These are phyloP conservation scores for Tylopilus subfusipes DNA, from an alignment of 768 basidiomycete species.

Conservation along the genomic window DNA sequence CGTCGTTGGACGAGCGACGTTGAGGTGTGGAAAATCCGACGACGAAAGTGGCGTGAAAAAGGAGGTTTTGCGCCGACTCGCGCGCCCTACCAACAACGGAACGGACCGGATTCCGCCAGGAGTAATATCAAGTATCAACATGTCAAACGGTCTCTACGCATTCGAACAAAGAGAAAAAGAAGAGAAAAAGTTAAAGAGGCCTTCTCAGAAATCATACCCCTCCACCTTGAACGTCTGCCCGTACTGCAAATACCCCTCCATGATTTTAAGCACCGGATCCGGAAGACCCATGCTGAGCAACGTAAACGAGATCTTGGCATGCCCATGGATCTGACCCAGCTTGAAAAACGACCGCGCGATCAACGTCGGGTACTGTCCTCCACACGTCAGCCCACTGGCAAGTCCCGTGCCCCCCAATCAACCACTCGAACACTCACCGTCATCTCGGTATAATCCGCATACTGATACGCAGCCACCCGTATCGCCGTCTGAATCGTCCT, in stretches of 20 bases:
- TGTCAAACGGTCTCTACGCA: background rate
- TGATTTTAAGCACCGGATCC: slow-evolving; percentile 84
- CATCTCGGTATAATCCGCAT: slow-evolving; percentile 86
- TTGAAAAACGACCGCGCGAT: slow-evolving; percentile 92
- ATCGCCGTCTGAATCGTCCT: slow-evolving; percentile 89
- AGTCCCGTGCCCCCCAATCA: too few relatives aligned
- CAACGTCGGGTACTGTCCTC: slow-evolving; percentile 69
- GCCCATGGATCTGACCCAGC: slow-evolving; percentile 88
- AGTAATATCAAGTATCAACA: too few relatives aligned
- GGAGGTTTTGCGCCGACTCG: background rate
- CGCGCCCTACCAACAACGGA: slow-evolving; percentile 7
- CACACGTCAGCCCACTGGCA: background rate
- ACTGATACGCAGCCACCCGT: slow-evolving; percentile 88
- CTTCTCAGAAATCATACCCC: slow-evolving; percentile 70
- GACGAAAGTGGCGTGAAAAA: background rate
- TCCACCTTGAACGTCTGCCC: slow-evolving; percentile 86
- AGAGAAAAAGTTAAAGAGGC: too few relatives aligned
- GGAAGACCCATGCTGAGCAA: slow-evolving; percentile 93
- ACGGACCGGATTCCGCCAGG: slow-evolving; percentile 15
- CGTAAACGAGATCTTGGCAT: slow-evolving; percentile 91
- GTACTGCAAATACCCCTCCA: slow-evolving; percentile 89
- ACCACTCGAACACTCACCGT: slow-evolving; percentile 52
- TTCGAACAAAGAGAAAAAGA: background rate
- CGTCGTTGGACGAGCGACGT: too few relatives aligned
- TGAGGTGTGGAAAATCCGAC: background rate